Evolutionary conservation across 257 asterid species (phyloP).

Genomic region (Solanum chiquidenum): DNA sequence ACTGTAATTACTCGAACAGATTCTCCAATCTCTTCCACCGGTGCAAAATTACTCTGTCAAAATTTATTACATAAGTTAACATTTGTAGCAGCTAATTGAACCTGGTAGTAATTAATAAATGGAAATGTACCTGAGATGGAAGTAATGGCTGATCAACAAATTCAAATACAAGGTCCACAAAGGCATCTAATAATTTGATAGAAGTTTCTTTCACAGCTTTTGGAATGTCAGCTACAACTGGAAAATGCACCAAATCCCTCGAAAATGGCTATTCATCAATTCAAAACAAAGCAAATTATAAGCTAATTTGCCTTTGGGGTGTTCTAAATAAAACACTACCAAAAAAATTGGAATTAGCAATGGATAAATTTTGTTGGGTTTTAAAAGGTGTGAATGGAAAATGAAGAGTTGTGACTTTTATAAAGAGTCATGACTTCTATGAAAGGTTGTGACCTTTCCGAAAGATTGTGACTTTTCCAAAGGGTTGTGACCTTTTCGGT

Average conservation of each 20-base stretch:
- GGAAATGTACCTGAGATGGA: constrained; percentile 46
- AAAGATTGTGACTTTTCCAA: too few relatives aligned
- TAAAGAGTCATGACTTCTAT: too few relatives aligned
- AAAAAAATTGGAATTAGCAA: not conserved
- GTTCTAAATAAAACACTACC: not conserved
- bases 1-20: constrained; percentile 8
- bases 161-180: constrained; percentile 32
- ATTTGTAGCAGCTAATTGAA: not conserved
- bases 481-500: too few relatives aligned
- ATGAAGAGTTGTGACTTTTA: too few relatives aligned
- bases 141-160: constrained; percentile 42
- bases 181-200: constrained; percentile 27
- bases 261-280: constrained; percentile 16
- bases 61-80: not conserved
- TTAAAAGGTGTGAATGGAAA: too few relatives aligned
- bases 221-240: constrained; percentile 5
- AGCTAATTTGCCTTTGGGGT: not conserved
- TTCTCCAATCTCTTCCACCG: constrained; percentile 47
- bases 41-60: constrained; percentile 50
- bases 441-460: too few relatives aligned
- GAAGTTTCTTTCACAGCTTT: constrained; percentile 21
- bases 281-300: not conserved
- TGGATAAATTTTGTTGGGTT: not conserved
- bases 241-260: constrained; percentile 17
- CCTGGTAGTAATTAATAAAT: not conserved